Percentiles rank a stretch among this genome's conserved stretches.
These are phyloP conservation scores for Niebla homalea DNA, from an alignment of 495 filamentous ascomycete species.

Conservation along the genomic window DNA sequence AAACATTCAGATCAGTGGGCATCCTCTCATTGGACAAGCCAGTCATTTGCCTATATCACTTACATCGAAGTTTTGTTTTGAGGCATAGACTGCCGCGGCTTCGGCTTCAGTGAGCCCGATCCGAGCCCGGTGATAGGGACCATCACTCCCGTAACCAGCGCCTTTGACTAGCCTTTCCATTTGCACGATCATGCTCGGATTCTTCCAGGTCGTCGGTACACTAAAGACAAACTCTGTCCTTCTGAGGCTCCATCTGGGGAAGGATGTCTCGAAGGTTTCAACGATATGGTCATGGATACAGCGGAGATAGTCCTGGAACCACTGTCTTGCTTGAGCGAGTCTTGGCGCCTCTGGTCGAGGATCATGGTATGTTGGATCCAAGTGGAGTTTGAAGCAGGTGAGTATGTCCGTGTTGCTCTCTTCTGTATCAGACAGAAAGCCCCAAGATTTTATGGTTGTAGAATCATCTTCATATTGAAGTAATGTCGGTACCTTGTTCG, in stretches of 20 bases:
- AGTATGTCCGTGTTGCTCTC: slow-evolving; percentile 24
- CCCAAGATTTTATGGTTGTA: slow-evolving; percentile 36
- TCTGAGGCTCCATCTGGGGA: slow-evolving; percentile 32
- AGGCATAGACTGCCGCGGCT: slow-evolving; percentile 48
- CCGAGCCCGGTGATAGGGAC: slow-evolving; percentile 30
- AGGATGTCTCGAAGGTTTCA: slow-evolving; percentile 29
- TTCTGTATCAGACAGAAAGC: slow-evolving; percentile 40
- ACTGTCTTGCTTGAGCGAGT: slow-evolving; percentile 35
- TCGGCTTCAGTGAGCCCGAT: slow-evolving; percentile 59
- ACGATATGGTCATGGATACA: slow-evolving; percentile 43
- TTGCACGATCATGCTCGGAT: slow-evolving; percentile 40
- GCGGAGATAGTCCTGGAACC: slow-evolving; percentile 41
- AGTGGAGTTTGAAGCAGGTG: slow-evolving; percentile 51
- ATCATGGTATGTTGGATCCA: slow-evolving; percentile 32
- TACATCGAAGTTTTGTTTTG: slow-evolving; percentile 21
- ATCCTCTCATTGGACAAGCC: slow-evolving; percentile 5
- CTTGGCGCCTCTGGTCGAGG: slow-evolving; percentile 21
- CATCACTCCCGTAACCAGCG: slow-evolving; percentile 38
- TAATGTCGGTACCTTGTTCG: slow-evolving; percentile 47
- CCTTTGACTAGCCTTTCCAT: slow-evolving; percentile 36
- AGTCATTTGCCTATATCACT: not conserved
- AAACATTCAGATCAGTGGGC: not conserved
- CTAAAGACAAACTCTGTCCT: slow-evolving; percentile 52
- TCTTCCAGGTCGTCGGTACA: slow-evolving; percentile 56
- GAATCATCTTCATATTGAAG: slow-evolving; percentile 36